Conservation (phyloP, 2,329 filamentous ascomycete genomes). For the Talaromyces pinophilus region DNA sequence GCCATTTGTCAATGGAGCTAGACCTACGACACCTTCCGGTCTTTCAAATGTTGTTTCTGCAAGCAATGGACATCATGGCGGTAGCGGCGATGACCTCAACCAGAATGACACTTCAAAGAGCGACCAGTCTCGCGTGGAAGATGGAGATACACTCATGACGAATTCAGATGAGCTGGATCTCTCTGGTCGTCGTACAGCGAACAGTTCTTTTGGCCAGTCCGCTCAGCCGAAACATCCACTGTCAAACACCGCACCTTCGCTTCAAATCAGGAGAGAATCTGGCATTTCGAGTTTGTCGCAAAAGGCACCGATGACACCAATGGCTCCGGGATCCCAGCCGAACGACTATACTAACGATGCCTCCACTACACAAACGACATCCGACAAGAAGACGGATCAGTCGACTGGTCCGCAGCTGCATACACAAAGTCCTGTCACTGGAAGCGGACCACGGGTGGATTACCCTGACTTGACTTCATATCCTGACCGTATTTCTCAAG, state of each 20-base stretch:
- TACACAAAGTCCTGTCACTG: conserved; percentile 59
- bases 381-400: conserved; percentile 74
- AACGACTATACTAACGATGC: conserved; percentile 77
- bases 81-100: conserved; percentile 43
- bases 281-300: conserved; percentile 52
- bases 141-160: conserved; percentile 64
- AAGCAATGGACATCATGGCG: conserved; percentile 59
- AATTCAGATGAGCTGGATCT: conserved; percentile 50
- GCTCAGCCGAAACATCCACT: conserved; percentile 51
- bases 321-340: conserved; percentile 59
- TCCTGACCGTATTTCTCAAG: conserved; percentile 54
- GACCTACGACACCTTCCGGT: conserved; percentile 59
- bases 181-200: conserved; percentile 46
- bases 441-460: conserved; percentile 47
- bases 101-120: conserved; percentile 51
- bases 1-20: conserved; percentile 57
- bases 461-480: conserved; percentile 57
- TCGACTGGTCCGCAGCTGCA: conserved; percentile 68
- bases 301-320: conserved; percentile 57
- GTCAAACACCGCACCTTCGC: conserved; percentile 50
- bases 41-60: conserved; percentile 48
- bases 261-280: conserved; percentile 48
- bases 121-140: conserved; percentile 52
- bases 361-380: conserved; percentile 82
- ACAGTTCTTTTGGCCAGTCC: conserved; percentile 53